phyloP scores from a whole-genome alignment of 2,329 filamentous ascomycete genomes.

The Aspergillus eucalypticola region DNA sequence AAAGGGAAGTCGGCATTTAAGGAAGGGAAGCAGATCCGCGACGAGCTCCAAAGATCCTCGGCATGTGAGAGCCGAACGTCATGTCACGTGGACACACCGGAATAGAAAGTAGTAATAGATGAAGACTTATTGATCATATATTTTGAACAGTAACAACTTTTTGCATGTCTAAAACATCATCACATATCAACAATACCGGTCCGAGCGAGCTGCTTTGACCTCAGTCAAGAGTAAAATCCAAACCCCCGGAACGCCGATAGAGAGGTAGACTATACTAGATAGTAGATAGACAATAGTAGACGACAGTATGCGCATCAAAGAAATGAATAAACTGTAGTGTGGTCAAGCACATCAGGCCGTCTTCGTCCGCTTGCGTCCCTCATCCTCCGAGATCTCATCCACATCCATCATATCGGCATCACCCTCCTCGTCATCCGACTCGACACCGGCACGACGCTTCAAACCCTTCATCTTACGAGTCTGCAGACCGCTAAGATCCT shows the following conservation, averaged over 20 bases:
- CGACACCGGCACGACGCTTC: constrained; percentile 73
- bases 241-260: constrained; percentile 19
- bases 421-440: constrained; percentile 55
- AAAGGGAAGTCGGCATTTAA: constrained; percentile 31
- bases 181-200: constrained; percentile 2
- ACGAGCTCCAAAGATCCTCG: constrained; percentile 36
- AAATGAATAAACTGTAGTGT: constrained; percentile 29
- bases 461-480: constrained; percentile 99
- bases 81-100: constrained; percentile 34
- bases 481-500: constrained; percentile 84
- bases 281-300: constrained; percentile 7
- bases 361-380: constrained; percentile 36
- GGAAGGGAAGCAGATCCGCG: constrained; percentile 25
- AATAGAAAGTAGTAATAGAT: background rate
- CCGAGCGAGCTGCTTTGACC: constrained; percentile 10
- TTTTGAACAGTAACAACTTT: background rate
- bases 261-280: constrained; percentile 14
- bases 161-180: constrained; percentile 3
- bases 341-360: constrained; percentile 29
- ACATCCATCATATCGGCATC: constrained; percentile 52
- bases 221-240: constrained; percentile 16
- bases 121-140: background rate
- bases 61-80: constrained; percentile 42
- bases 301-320: constrained; percentile 16
- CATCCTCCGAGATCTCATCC: constrained; percentile 41